These are phyloP conservation scores for Chlorella variabilis DNA, from an alignment of 163 green algal species.

Conservation along the genomic window DNA sequence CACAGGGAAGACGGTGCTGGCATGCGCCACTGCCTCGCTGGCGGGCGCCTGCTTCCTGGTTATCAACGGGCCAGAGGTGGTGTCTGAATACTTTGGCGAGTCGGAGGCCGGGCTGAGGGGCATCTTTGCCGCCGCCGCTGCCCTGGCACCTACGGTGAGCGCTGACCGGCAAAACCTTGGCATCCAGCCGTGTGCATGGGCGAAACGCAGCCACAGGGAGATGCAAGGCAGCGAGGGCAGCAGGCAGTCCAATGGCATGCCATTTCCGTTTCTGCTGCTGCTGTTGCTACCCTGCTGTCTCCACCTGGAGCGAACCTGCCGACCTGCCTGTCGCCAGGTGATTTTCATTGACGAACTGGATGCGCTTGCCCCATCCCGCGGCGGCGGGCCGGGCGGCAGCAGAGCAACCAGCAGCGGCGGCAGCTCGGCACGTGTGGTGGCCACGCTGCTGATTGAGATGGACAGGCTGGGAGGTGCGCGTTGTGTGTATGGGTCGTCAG, in stretches of 20 bases:
- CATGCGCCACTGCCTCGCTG: slow-evolving; percentile 74
- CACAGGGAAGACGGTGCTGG: slow-evolving; percentile 93
- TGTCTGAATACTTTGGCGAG: slow-evolving; percentile 95
- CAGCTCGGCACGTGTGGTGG: slow-evolving; percentile 77
- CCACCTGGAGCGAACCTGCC: no score
- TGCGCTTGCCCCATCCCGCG: slow-evolving; percentile 74
- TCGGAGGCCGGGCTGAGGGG: slow-evolving; percentile 88
- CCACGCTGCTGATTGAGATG: slow-evolving; percentile 83
- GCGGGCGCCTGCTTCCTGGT: slow-evolving; percentile 90
- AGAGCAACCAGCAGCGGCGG: not conserved
- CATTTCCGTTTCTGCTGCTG: no score
- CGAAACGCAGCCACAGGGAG: not conserved
- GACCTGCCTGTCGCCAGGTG: slow-evolving; percentile 44
- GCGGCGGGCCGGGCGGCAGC: slow-evolving; percentile 30
- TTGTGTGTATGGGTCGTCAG: no score
- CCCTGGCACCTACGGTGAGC: slow-evolving; percentile 72
- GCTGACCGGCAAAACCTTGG: not conserved
- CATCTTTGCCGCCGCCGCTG: slow-evolving; percentile 91
- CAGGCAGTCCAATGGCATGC: no score
- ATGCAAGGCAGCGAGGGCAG: no score
- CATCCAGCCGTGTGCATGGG: not conserved
- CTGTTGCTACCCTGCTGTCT: no score
- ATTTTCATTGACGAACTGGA: slow-evolving; percentile 96
- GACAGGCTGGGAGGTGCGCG: slow-evolving; percentile 72
- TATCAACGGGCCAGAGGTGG: slow-evolving; percentile 92